Percentiles rank a stretch among this genome's conserved stretches.
These are phyloP conservation scores for Cubamyces lactineus DNA, from an alignment of 768 basidiomycete species.

Conservation along the genomic window DNA sequence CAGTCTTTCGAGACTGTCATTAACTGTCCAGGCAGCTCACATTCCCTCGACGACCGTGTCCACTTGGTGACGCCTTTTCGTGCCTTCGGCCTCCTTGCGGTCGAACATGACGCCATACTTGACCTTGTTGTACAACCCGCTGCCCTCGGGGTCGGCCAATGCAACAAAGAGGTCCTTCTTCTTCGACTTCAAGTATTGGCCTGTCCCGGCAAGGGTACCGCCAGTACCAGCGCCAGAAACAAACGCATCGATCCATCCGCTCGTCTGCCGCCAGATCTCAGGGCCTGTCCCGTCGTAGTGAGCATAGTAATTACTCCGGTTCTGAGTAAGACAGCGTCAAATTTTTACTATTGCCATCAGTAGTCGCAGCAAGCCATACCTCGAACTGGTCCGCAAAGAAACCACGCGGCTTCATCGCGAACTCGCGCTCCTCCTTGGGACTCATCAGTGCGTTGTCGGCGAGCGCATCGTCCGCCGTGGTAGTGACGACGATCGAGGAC, in stretches of 20 bases:
- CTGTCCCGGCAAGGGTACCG: slow-evolving; percentile 89
- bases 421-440: slow-evolving; percentile 45
- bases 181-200: slow-evolving; percentile 77
- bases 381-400: slow-evolving; percentile 99
- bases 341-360: not conserved
- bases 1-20: not conserved
- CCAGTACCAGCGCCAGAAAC: slow-evolving; percentile 96
- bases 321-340: slow-evolving; percentile 45
- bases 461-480: slow-evolving; percentile 44
- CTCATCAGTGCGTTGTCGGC: slow-evolving; percentile 32
- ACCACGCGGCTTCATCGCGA: slow-evolving; percentile 64
- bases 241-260: slow-evolving; percentile 80
- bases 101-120: slow-evolving; percentile 96
- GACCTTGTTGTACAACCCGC: slow-evolving; percentile 95
- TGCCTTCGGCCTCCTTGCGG: slow-evolving; percentile 90
- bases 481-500: slow-evolving; percentile 56
- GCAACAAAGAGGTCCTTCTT: slow-evolving; percentile 67
- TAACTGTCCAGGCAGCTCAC: slow-evolving; percentile 41
- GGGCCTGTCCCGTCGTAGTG: slow-evolving; percentile 91
- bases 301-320: slow-evolving; percentile 86
- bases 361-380: slow-evolving; percentile 34
- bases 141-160: slow-evolving; percentile 91
- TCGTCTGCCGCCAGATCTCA: slow-evolving; percentile 93
- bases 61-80: slow-evolving; percentile 89
- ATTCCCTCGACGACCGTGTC: slow-evolving; percentile 97